Conservation (phyloP, 2,329 filamentous ascomycete species). For the Periconia digitata region DNA sequence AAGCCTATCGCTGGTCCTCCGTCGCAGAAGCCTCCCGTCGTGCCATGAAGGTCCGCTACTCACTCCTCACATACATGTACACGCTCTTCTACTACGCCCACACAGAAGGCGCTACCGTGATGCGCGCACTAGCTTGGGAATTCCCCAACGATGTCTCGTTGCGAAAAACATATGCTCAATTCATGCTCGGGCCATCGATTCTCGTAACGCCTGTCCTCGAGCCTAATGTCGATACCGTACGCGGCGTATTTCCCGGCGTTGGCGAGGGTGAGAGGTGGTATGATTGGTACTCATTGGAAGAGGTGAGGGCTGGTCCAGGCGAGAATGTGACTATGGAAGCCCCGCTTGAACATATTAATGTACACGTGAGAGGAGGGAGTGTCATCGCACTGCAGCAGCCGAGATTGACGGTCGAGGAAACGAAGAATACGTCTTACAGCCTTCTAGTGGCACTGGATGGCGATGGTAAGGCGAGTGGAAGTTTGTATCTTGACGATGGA, state of each 20-base stretch:
- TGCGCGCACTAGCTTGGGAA: conserved; percentile 70
- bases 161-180: conserved; percentile 55
- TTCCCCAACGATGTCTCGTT: conserved; percentile 59
- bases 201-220: conserved; percentile 60
- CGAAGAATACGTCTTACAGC: conserved; percentile 70
- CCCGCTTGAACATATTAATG: too few species aligned
- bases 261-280: conserved; percentile 57
- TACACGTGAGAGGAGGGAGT: conserved; percentile 65
- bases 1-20: conserved; percentile 63
- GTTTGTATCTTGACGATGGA: conserved; percentile 78
- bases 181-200: conserved; percentile 60
- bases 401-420: too few species aligned
- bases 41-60: conserved; percentile 71
- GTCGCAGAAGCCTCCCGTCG: conserved; percentile 67
- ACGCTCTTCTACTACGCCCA: conserved; percentile 67
- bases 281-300: conserved; percentile 37
- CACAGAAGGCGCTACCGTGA: conserved; percentile 62
- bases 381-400: conserved; percentile 66
- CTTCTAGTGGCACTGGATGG: conserved; percentile 66
- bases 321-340: conserved; percentile 55
- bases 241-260: conserved; percentile 61
- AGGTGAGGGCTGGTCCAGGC: conserved; percentile 42
- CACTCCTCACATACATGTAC: conserved; percentile 79
- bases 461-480: conserved; percentile 65
- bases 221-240: conserved; percentile 53